A percentile compares a stretch with the other conserved stretches of the same genome.
Conservation (phyloP, 2,329 filamentous ascomycete genomes). For the Leptoxyphium fumago region DNA sequence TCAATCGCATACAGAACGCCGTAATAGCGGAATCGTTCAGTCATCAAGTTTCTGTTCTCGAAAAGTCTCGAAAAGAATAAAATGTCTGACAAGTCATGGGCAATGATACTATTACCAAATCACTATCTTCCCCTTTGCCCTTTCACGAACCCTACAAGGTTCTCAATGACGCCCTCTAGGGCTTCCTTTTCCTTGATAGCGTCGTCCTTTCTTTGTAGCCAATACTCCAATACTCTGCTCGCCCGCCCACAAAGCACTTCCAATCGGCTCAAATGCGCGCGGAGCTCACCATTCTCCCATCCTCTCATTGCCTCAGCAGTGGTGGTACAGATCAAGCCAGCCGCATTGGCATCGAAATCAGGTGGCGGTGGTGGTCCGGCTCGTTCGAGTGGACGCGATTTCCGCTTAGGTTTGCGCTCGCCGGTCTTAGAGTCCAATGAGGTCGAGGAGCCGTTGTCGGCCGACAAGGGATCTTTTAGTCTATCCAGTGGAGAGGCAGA, state of each 20-base stretch:
- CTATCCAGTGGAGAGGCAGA: slow-evolving; percentile 17
- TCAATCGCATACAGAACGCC: too few species aligned
- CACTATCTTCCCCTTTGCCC: slow-evolving; percentile 42
- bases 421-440: slow-evolving; percentile 18
- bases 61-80: too few species aligned
- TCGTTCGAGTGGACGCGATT: slow-evolving; percentile 12
- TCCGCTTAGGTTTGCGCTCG: slow-evolving; percentile 7
- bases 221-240: slow-evolving; percentile 69
- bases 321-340: slow-evolving; percentile 63
- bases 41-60: too few species aligned
- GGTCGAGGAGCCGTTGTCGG: slow-evolving; percentile 16
- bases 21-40: too few species aligned
- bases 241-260: slow-evolving; percentile 56
- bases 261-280: slow-evolving; percentile 53
- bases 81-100: too few species aligned
- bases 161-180: slow-evolving; percentile 94
- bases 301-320: slow-evolving; percentile 71
- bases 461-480: slow-evolving; percentile 16
- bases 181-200: slow-evolving; percentile 83
- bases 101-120: too few species aligned
- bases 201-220: slow-evolving; percentile 73
- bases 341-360: slow-evolving; percentile 63
- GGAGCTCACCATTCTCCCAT: slow-evolving; percentile 64
- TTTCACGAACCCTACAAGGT: slow-evolving; percentile 55
- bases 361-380: slow-evolving; percentile 54